phyloP scores from a whole-genome alignment of 2,329 filamentous ascomycete species.

The Cercospora sp. region DNA sequence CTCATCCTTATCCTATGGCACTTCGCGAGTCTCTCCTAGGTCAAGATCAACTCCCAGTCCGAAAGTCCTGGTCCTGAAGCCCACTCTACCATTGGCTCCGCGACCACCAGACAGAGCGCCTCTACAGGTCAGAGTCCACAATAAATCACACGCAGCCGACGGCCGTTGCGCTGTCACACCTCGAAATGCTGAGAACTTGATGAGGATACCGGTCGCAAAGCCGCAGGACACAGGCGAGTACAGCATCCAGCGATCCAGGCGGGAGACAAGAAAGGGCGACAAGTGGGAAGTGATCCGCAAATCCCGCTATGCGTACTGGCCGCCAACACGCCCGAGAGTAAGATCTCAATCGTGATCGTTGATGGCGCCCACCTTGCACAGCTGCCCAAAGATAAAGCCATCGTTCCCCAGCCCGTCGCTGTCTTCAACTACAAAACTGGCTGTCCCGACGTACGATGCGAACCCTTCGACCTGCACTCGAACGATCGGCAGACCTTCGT shows the following conservation, averaged over 20 bases:
- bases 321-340: not conserved
- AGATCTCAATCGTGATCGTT: not conserved
- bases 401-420: slow-evolving; percentile 17
- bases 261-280: slow-evolving; percentile 3
- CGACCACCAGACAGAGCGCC: not conserved
- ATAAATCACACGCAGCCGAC: not conserved
- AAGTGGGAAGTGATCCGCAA: slow-evolving; percentile 13
- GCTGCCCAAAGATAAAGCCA: slow-evolving; percentile 21
- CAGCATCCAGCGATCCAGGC: slow-evolving; percentile 6
- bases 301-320: slow-evolving; percentile 19
- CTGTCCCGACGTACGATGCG: slow-evolving; percentile 21
- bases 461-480: slow-evolving; percentile 19
- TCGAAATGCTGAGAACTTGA: not conserved
- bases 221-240: slow-evolving; percentile 8
- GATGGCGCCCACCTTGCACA: not conserved
- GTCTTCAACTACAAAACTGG: slow-evolving; percentile 21
- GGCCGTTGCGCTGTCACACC: not conserved
- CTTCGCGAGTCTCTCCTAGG: not conserved
- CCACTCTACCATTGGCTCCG: not conserved
- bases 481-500: slow-evolving; percentile 13
- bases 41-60: not conserved
- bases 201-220: not conserved
- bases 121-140: not conserved
- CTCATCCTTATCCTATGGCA: not conserved
- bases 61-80: not conserved